Conservation (phyloP, 2,329 filamentous ascomycete genomes). For the Harringtonia lauricola region DNA sequence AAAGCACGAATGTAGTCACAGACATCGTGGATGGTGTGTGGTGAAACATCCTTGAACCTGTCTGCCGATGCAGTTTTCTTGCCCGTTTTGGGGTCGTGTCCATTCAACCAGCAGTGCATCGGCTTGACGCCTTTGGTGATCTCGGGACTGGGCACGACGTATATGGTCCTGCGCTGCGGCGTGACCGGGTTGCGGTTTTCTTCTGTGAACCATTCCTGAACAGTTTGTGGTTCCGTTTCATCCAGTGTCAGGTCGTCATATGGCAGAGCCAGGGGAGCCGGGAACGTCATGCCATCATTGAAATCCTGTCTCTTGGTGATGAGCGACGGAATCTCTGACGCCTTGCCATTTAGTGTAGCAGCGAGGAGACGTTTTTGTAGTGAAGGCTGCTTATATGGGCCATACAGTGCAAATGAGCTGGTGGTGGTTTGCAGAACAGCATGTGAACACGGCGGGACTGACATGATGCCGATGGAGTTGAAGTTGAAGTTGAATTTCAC, state of each 20-base stretch:
- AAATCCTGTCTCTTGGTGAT: constrained; percentile 3
- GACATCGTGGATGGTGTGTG: constrained; percentile 19
- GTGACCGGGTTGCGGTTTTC: constrained; percentile 38
- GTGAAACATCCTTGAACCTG: constrained; percentile 12
- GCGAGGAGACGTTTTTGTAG: neutral
- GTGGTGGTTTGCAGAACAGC: neutral
- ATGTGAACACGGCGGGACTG: neutral
- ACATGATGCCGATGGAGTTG: neutral
- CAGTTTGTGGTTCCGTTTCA: constrained; percentile 39
- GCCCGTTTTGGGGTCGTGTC: constrained; percentile 5
- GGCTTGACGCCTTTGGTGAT: constrained; percentile 21
- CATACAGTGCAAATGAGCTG: neutral
- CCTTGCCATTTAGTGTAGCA: neutral
- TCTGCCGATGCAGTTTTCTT: neutral
- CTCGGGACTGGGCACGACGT: constrained; percentile 36
- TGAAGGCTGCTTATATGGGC: neutral
- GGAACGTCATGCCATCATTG: constrained; percentile 29
- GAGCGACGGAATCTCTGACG: neutral
- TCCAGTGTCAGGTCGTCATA: constrained; percentile 46
- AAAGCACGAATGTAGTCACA: constrained; percentile 29
- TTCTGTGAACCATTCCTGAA: constrained; percentile 36
- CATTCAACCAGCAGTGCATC: constrained; percentile 31
- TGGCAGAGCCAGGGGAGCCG: constrained; percentile 47
- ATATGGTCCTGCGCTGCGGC: constrained; percentile 33
- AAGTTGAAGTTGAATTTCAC: too few relatives aligned